These are phyloP conservation scores for Nitzschia inconspicua DNA, from an alignment of 108 stramenopile genomes.

Conservation along the genomic window DNA sequence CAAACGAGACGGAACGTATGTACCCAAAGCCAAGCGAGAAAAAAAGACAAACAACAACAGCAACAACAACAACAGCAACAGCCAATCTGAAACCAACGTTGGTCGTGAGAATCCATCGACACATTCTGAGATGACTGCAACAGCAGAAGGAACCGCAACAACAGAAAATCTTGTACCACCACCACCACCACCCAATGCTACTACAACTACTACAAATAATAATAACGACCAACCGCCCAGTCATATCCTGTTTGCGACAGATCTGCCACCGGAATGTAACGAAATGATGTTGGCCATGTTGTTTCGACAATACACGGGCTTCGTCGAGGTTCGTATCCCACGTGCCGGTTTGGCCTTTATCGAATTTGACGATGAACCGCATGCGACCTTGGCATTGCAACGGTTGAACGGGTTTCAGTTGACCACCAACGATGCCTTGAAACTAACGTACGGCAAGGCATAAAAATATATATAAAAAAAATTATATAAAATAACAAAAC, in stretches of 20 bases:
- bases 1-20: conserved; percentile 83
- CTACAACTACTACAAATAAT: too few species aligned
- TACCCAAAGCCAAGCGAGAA: conserved; percentile 59
- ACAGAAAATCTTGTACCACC: not conserved
- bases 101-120: too few species aligned
- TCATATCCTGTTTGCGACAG: conserved; percentile 64
- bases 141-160: conserved; percentile 10
- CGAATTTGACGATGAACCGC: conserved; percentile 85
- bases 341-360: conserved; percentile 83
- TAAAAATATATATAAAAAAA: too few species aligned
- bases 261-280: conserved; percentile 80
- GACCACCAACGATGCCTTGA: conserved; percentile 71
- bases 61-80: not conserved
- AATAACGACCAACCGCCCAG: conserved; percentile 38
- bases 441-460: conserved; percentile 75
- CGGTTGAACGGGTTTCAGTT: conserved; percentile 92
- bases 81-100: conserved; percentile 10
- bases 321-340: conserved; percentile 78
- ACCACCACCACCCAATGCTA: conserved; percentile 13
- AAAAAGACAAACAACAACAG: conserved; percentile 18
- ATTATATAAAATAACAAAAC: too few species aligned
- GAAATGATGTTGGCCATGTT: conserved; percentile 92
- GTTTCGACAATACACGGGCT: conserved; percentile 89
- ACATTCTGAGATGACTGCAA: not conserved
- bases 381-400: conserved; percentile 84